A percentile compares a stretch with the other conserved stretches of the same genome.
These are phyloP conservation scores for Reutealis trisperma DNA, from an alignment of 345 rosid genomes.

Conservation along the genomic window DNA sequence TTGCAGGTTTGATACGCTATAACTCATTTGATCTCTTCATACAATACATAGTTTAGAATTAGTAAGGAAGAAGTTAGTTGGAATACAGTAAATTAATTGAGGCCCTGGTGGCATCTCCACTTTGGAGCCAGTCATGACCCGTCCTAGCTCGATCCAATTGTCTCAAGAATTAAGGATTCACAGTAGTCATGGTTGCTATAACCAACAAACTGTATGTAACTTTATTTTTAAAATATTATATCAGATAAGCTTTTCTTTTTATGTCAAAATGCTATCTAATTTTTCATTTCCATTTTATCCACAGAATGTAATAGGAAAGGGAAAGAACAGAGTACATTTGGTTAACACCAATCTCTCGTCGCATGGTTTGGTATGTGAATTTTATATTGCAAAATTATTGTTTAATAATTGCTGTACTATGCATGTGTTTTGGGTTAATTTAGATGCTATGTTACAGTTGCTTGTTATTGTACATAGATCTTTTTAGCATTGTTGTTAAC, in stretches of 20 bases:
- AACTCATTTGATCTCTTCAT: background rate
- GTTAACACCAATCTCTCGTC: conserved; percentile 53
- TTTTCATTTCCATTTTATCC: conserved; percentile 9
- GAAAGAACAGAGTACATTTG: conserved; percentile 44
- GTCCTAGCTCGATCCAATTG: conserved; percentile 48
- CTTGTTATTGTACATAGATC: background rate
- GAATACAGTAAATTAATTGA: conserved; percentile 13
- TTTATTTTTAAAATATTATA: background rate
- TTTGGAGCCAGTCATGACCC: conserved; percentile 44
- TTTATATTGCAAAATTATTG: conserved; percentile 4
- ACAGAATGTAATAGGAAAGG: conserved; percentile 46
- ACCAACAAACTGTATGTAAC: conserved; percentile 34
- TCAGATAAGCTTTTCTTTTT: background rate
- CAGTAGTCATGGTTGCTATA: conserved; percentile 38
- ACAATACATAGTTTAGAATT: background rate
- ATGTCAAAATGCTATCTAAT: background rate
- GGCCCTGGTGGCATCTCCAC: conserved; percentile 16
- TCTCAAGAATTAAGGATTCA: conserved; percentile 51
- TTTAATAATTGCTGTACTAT: background rate
- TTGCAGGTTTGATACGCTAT: conserved; percentile 5
- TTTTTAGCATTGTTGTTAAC: conserved; percentile 3
- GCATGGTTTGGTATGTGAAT: conserved; percentile 51
- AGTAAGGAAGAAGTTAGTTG: conserved; percentile 5
- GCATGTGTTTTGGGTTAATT: background rate
- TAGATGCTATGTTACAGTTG: background rate